A percentile compares a stretch with the other conserved stretches of the same genome.
phyloP scores from a whole-genome alignment of 306 rosid genomes.

The Prosopis cineraria region DNA sequence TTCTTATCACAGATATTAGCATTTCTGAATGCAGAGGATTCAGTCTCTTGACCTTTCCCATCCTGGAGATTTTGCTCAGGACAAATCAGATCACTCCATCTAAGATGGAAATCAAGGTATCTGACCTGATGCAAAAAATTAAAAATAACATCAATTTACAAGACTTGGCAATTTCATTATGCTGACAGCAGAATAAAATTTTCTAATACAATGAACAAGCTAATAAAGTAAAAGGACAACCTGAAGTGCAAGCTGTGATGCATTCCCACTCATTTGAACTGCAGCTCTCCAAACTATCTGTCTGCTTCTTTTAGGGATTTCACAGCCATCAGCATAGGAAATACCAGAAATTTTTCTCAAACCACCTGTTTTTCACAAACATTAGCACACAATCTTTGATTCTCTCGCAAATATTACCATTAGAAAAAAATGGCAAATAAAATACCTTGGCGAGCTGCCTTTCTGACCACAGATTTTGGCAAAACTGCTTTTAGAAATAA shows the following conservation, averaged over 20 bases:
- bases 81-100: slow-evolving; percentile 95
- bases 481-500: slow-evolving; percentile 80
- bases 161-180: slow-evolving; percentile 32
- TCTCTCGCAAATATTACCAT: slow-evolving; percentile 3
- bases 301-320: slow-evolving; percentile 84
- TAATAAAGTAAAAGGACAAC: slow-evolving; percentile 36
- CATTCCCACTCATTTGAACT: slow-evolving; percentile 84
- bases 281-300: slow-evolving; percentile 90
- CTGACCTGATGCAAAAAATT: slow-evolving; percentile 77
- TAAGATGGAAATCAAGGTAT: slow-evolving; percentile 73
- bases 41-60: slow-evolving; percentile 80
- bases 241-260: slow-evolving; percentile 93
- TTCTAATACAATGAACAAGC: slow-evolving; percentile 20
- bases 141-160: slow-evolving; percentile 24
- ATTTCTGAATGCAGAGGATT: slow-evolving; percentile 91
- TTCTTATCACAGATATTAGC: slow-evolving; percentile 73
- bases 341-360: slow-evolving; percentile 65
- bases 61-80: slow-evolving; percentile 87
- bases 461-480: slow-evolving; percentile 58
- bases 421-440: slow-evolving; percentile 17
- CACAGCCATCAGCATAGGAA: slow-evolving; percentile 74
- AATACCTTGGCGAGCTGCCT: slow-evolving; percentile 90
- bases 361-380: slow-evolving; percentile 67
- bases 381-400: slow-evolving; percentile 22
- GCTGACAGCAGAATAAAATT: slow-evolving; percentile 24